Evolutionary conservation across 2,329 filamentous ascomycete species (phyloP).

Genomic region (Trichoderma sp.): DNA sequence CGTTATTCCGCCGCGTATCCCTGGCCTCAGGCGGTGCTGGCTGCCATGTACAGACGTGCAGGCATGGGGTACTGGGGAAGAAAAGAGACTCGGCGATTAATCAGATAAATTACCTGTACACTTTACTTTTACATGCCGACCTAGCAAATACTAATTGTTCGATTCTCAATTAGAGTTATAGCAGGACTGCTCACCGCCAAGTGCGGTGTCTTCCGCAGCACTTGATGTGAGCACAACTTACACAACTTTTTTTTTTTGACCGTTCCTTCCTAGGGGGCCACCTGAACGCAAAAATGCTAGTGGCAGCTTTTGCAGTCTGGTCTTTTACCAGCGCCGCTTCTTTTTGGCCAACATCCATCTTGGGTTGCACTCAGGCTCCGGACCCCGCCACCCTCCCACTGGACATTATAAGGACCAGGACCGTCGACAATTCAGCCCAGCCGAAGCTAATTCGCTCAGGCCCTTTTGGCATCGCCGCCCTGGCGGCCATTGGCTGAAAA

Average conservation of each 20-base stretch:
- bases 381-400: constrained; percentile 24
- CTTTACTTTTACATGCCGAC: background rate
- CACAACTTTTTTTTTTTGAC: background rate
- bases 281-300: background rate
- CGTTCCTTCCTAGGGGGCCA: background rate
- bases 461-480: background rate
- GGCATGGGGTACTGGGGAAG: background rate
- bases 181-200: background rate
- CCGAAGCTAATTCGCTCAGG: constrained; percentile 19
- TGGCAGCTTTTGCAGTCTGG: background rate
- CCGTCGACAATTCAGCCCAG: background rate
- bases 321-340: constrained; percentile 7
- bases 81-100: background rate
- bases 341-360: background rate
- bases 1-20: background rate
- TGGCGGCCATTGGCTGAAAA: constrained; percentile 15
- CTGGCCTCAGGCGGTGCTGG: background rate
- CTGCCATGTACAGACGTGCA: background rate
- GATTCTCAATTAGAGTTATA: background rate
- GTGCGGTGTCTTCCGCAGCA: background rate
- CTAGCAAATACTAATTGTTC: background rate
- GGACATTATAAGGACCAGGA: constrained; percentile 12
- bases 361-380: constrained; percentile 17
- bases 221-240: background rate
- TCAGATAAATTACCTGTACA: background rate